Evolutionary conservation across 257 asterid species (phyloP), one percentile per base, ranked within the genome.

Genomic region (Solanum ahanhuiri): DNA sequence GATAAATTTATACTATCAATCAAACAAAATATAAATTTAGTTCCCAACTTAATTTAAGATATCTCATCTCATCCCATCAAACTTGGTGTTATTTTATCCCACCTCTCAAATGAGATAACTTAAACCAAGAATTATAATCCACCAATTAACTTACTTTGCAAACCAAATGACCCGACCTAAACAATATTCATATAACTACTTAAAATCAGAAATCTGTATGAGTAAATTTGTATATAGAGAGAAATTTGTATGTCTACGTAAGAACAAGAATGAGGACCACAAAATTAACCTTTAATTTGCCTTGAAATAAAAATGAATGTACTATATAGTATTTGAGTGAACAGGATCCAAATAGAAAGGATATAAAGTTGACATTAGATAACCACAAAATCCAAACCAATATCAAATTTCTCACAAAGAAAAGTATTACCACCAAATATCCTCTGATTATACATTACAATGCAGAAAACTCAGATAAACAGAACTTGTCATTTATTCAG

Each of bases 401-500:
- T 18, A 45, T 81, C 43, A 48, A 30, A 81, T 48, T 45, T 10
- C 84, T 48, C 22, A 48, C 12, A 2, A 45, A 54, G 69, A 81
- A 81, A 28, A 81, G 30, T 48, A 48, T 30, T 45, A 48, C 84
- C 84, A 48, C 84, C 84, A 81, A 81, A 81, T 5, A 48, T 48
- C 35, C 35, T 81, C 35, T 28, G 79, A 87, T 85, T 76, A 64
- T 85, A 92, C 90, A 89, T 85, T 70, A 90, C 83, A 87, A 71
- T 57, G 67, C 84, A 84, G n/a, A 51, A 87, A 75, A 88, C 86
- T 81, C 91, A 72, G 84, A 71, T 89, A 81, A 87, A 88, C 86
- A n/a, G 85, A 89, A 86, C 86, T 85, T 63, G 85, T 2, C 43
- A 48, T 81, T 81, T 81, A 81, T 81, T 81, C 67, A 81, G 20